Evolutionary conservation across 306 rosid species (phyloP), one percentile per base, ranked within the genome.

Genomic region (Erythrophleum fordii): DNA sequence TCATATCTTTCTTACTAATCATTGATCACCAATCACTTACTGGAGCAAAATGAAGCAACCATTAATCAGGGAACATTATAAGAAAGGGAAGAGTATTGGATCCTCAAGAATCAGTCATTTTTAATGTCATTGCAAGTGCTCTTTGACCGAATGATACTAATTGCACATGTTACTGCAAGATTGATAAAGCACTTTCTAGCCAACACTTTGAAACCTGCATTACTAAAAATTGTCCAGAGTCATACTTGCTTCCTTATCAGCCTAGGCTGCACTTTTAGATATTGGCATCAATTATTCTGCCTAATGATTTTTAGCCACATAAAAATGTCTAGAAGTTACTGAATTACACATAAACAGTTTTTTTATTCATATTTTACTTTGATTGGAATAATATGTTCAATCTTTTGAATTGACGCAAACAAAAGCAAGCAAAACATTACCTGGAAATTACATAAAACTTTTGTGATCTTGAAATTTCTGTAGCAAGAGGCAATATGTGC

Each of bases 181-280:
- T 55, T 61, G 31, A 48, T 59, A 70, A 11, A 25, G 61, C 37
- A 42, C 77, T 46, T 79, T 58, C 12, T 70, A 45, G 45, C 9
- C 52, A 48, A 20, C 56, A 18, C 17, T 41, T 72, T 22, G 29
- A 34, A 31, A 72, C 45, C 73, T 17, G 67, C 62, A 80, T 61
- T 66, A 48, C 46, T 61, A 10, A 18, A 6, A 60, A 39, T 23
- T 60, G 66, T 59, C 46, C 52, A 60, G 6, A 72, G 48, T 71
- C 68, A 14, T 29, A 17, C 23, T 29, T 80, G 34, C 58, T n/a
- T n/a, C n/a, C n/a, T 61, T 20, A 68, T 78, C 58, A 41, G 45
- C 34, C 5, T 69, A 64, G 56, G 59, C 23, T 77, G 74, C 14
- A 49, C 66, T 61, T 66, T 34, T 42, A 66, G 55, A 77, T 26